Evolutionary conservation across 2,329 filamentous ascomycete species (phyloP).

Genomic region (Fusarium coicis): DNA sequence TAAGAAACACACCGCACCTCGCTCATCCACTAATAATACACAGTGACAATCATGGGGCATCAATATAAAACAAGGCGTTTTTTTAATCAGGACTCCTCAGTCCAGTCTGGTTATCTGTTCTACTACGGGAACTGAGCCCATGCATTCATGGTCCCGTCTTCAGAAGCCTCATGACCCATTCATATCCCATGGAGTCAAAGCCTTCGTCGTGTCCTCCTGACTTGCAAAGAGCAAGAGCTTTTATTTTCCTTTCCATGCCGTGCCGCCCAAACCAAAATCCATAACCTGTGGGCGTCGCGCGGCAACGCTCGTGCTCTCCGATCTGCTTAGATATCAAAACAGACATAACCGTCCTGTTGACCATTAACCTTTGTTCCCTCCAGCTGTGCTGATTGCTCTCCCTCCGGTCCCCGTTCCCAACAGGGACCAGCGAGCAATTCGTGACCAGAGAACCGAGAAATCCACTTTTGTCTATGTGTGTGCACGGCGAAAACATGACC

Average conservation of each 20-base stretch:
- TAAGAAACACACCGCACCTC: background rate
- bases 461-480: conserved; percentile 72
- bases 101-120: conserved; percentile 49
- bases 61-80: conserved; percentile 43
- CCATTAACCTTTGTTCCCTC: conserved; percentile 47
- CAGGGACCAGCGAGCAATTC: conserved; percentile 50
- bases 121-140: conserved; percentile 44
- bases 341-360: conserved; percentile 50
- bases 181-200: conserved; percentile 42
- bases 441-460: conserved; percentile 69
- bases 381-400: conserved; percentile 49
- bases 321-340: conserved; percentile 44
- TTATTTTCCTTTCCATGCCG: conserved; percentile 46
- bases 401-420: conserved; percentile 46
- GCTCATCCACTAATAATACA: background rate
- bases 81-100: conserved; percentile 49
- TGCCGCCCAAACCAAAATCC: conserved; percentile 52
- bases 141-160: conserved; percentile 40
- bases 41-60: background rate
- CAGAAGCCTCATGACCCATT: conserved; percentile 44
- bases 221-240: conserved; percentile 48
- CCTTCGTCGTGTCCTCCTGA: conserved; percentile 45
- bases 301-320: conserved; percentile 52
- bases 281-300: conserved; percentile 52
- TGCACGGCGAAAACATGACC: conserved; percentile 59